Percentiles rank a stretch among this genome's conserved stretches.
phyloP scores from a whole-genome alignment of 2,329 filamentous ascomycete genomes.

The Mycosphaerelloides madeirae region DNA sequence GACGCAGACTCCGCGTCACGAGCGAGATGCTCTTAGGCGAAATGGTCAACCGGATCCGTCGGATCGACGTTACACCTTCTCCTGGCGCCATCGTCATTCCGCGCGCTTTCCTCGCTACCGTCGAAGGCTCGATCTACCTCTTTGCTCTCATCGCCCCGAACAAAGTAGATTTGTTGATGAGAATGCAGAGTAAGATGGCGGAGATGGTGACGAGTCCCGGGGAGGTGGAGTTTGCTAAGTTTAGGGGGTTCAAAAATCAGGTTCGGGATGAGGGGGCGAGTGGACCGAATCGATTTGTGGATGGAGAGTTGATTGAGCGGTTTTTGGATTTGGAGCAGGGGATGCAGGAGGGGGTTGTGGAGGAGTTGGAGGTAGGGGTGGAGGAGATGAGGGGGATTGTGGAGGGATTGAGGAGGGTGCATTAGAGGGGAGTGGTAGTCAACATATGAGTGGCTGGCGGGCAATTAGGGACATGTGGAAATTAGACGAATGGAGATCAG shows the following conservation, averaged over 20 bases:
- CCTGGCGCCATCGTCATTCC: conserved; percentile 67
- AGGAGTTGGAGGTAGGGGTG: conserved; percentile 52
- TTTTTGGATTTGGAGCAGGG: conserved; percentile 69
- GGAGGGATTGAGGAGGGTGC: conserved; percentile 51
- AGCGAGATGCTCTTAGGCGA: conserved; percentile 85
- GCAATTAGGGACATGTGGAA: no score
- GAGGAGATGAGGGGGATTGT: conserved; percentile 56
- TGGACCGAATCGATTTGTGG: conserved; percentile 80
- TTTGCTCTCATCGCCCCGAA: conserved; percentile 71
- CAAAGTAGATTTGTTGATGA: conserved; percentile 75
- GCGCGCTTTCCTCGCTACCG: conserved; percentile 82
- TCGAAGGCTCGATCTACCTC: conserved; percentile 87
- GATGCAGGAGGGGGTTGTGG: conserved; percentile 51
- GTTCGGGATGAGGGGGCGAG: conserved; percentile 58
- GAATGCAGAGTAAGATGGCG: conserved; percentile 69
- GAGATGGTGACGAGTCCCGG: conserved; percentile 64
- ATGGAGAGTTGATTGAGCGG: conserved; percentile 82
- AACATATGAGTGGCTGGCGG: no score
- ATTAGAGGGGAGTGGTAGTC: no score
- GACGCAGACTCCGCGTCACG: conserved; percentile 63
- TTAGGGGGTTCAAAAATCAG: conserved; percentile 74
- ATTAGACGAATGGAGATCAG: no score
- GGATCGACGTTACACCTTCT: conserved; percentile 62
- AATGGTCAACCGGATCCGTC: conserved; percentile 83
- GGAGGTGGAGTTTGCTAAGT: conserved; percentile 68